A percentile compares a stretch with the other conserved stretches of the same genome.
These are phyloP conservation scores for Sporothrix curviconia DNA, from an alignment of 2,329 filamentous ascomycete species.

Conservation along the genomic window DNA sequence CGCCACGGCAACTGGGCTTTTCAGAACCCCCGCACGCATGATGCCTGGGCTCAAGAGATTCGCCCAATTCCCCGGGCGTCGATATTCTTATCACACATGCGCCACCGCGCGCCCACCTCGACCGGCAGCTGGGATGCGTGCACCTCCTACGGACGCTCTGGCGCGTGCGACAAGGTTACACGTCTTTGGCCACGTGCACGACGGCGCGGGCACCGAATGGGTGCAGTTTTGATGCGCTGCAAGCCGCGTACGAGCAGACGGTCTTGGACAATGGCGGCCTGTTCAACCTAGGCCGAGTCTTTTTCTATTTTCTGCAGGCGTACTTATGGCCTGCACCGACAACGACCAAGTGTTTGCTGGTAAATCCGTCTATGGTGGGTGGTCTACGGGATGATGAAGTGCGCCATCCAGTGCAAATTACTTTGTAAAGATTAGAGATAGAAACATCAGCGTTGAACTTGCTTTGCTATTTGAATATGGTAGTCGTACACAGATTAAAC, in stretches of 20 bases:
- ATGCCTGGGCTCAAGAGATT: conserved; percentile 24
- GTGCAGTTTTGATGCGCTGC: conserved; percentile 13
- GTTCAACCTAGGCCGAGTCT: neutral
- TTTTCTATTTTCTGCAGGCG: neutral
- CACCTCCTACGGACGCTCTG: conserved; percentile 27
- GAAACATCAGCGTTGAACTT: too few species aligned
- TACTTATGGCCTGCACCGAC: neutral
- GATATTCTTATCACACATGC: conserved; percentile 33
- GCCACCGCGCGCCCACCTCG: conserved; percentile 29
- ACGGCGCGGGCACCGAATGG: conserved; percentile 17
- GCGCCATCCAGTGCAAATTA: neutral
- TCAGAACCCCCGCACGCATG: conserved; percentile 29
- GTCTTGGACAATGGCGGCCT: conserved; percentile 9
- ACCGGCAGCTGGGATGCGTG: conserved; percentile 25
- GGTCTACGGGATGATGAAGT: conserved; percentile 8
- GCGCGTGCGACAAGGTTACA: conserved; percentile 27
- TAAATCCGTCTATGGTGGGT: conserved; percentile 8
- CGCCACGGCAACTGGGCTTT: conserved; percentile 35
- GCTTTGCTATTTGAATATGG: neutral
- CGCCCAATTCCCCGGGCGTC: conserved; percentile 20
- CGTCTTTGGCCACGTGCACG: conserved; percentile 34
- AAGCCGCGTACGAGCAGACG: conserved; percentile 13
- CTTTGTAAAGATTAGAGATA: neutral
- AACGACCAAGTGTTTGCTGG: conserved; percentile 4
- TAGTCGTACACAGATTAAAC: neutral